A percentile compares a stretch with the other conserved stretches of the same genome.
Conservation (phyloP, 2,329 filamentous ascomycete genomes). For the Hymenoscyphus repandus region DNA sequence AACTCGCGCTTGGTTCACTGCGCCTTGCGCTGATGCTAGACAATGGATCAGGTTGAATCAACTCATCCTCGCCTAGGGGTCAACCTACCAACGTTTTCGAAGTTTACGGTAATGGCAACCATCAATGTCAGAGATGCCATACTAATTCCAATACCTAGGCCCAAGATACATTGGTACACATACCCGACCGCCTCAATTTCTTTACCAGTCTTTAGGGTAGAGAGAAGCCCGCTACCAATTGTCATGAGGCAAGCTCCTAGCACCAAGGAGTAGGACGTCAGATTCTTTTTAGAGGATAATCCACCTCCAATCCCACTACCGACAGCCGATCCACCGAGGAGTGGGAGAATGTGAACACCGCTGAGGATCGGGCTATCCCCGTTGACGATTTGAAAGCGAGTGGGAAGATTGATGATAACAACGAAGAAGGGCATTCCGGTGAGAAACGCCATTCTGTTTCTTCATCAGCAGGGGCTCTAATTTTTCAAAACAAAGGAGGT, state of each 20-base stretch:
- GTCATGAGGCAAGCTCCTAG: background rate
- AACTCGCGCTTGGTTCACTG: background rate
- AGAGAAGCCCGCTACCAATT: background rate
- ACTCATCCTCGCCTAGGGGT: no score
- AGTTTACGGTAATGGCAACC: background rate
- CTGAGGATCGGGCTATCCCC: background rate
- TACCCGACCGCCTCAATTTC: background rate
- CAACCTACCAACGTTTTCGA: background rate
- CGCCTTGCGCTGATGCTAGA: background rate
- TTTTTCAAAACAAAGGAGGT: background rate
- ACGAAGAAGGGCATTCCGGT: conserved; percentile 3
- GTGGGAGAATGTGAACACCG: conserved; percentile 2
- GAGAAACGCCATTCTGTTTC: conserved; percentile 1
- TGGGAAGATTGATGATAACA: conserved; percentile 3
- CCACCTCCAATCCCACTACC: background rate
- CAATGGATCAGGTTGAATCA: background rate
- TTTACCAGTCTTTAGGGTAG: background rate
- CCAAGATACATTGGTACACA: conserved; percentile 3
- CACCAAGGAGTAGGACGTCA: background rate
- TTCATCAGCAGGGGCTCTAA: background rate
- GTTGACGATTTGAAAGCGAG: conserved; percentile 6
- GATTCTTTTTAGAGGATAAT: background rate
- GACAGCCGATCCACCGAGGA: conserved; percentile 1
- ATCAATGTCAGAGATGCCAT: background rate
- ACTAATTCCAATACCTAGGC: conserved; percentile 2